These are phyloP conservation scores for Tilletia indica DNA, from an alignment of 1,284 basidiomycete species.

Conservation along the genomic window DNA sequence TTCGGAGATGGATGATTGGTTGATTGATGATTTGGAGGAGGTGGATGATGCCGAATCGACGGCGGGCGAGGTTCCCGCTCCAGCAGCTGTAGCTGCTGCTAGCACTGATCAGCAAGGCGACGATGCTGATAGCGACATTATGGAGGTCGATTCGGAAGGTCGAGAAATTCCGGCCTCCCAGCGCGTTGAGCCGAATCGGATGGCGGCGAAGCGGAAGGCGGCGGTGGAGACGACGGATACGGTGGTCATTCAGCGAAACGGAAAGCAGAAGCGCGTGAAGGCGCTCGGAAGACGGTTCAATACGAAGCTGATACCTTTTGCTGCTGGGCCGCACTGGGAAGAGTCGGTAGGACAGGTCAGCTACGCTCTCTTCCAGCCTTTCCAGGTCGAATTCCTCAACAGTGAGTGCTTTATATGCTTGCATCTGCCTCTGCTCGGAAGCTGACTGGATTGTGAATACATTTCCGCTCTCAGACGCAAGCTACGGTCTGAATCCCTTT, in stretches of 20 bases:
- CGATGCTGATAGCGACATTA: slow-evolving; percentile 25
- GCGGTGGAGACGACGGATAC: slow-evolving; percentile 8
- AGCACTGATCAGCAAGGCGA: slow-evolving; percentile 14
- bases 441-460: neutral
- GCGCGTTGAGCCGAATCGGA: neutral
- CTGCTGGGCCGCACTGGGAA: slow-evolving; percentile 52
- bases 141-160: slow-evolving; percentile 37
- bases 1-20: slow-evolving; percentile 54
- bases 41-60: slow-evolving; percentile 38
- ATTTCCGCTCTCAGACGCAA: slow-evolving; percentile 24
- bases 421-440: neutral
- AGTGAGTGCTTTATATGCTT: slow-evolving; percentile 19
- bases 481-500: slow-evolving; percentile 50
- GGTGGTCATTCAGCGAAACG: slow-evolving; percentile 15
- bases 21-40: slow-evolving; percentile 52
- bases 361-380: slow-evolving; percentile 42
- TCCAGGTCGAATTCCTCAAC: slow-evolving; percentile 51
- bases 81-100: neutral
- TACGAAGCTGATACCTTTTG: slow-evolving; percentile 49
- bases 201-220: slow-evolving; percentile 26
- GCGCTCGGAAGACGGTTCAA: slow-evolving; percentile 48
- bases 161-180: slow-evolving; percentile 19
- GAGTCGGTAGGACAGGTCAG: slow-evolving; percentile 31
- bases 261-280: slow-evolving; percentile 51
- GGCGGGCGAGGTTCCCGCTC: neutral